Evolutionary conservation across 176 grass and related monocot genomes (phyloP), one percentile per base, ranked within the genome.

Genomic region (Rhynchospora breviuscula): DNA sequence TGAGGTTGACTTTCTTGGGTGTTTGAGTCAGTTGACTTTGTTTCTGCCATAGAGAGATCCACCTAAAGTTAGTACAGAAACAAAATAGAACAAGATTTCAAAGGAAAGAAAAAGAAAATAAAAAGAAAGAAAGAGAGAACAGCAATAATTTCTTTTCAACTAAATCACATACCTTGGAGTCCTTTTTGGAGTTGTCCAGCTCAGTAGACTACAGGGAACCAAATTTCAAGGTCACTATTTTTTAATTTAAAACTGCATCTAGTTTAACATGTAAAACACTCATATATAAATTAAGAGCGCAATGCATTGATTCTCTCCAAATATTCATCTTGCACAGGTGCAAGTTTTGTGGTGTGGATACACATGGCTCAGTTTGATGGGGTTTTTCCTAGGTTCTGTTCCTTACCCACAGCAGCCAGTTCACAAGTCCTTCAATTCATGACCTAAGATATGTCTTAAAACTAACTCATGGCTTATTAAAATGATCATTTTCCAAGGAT

Each of bases 21-120:
- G 14, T 57, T 78, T 78, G 73, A 78, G 17, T 78, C 7, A 77
- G 49, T 21, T 33, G 73, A 26, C 3, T 77, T 77, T 31, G 23
- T 56, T 57, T 23, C 73, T 78, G 73, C 23, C 25, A 78, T 78
- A 13, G 22, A 51, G 17, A 25, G 51, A 33, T 47, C 49, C 14
- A 78, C 73, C 73, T 78, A 78, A 78, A 78, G n/a, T n/a, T n/a
- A n/a, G 9, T 57, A 57, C 25, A 18, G 56, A 75, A 75, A 56
- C 1, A 78, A 33, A 29, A 57, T 57, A 31, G 25, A 77, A 12
- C 22, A 57, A 35, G 51, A 7, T 51, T 78, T 45, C 2, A 44
- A 69, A 5, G 35, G 29, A 45, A 44, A 44, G 15, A 69, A 69
- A 62, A 62, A 3, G 6, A 12, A 35, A 57, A 76, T 23, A 21